These are phyloP conservation scores for Suzukiozyma palmioleophila DNA, from an alignment of 1,139 yeast genomes.

Conservation along the genomic window DNA sequence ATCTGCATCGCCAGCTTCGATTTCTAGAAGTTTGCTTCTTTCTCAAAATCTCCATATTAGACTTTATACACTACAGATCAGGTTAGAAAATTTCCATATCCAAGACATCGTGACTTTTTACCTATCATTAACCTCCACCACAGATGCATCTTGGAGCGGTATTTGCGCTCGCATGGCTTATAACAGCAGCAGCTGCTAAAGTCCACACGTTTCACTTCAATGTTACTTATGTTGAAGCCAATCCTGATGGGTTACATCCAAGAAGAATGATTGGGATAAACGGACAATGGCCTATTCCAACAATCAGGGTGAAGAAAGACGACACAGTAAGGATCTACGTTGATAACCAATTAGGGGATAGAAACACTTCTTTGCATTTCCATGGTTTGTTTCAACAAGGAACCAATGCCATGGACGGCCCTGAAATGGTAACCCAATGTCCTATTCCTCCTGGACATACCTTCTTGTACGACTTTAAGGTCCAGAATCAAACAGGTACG, in stretches of 20 bases:
- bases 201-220: slow-evolving; percentile 71
- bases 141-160: no score
- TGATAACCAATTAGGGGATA: slow-evolving; percentile 62
- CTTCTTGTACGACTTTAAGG: slow-evolving; percentile 75
- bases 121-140: no score
- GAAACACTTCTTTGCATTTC: slow-evolving; percentile 78
- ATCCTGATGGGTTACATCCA: slow-evolving; percentile 70
- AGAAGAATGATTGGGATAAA: slow-evolving; percentile 77
- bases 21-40: no score
- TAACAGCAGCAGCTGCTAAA: slow-evolving; percentile 29
- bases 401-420: slow-evolving; percentile 78
- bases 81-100: no score
- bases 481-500: slow-evolving; percentile 75
- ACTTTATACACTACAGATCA: no score
- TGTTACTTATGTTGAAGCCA: slow-evolving; percentile 63
- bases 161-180: no score
- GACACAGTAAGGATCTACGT: slow-evolving; percentile 70
- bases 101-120: no score
- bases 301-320: slow-evolving; percentile 63
- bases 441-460: slow-evolving; percentile 75
- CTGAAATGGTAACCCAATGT: slow-evolving; percentile 82
- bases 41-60: no score
- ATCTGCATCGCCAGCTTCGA: no score
- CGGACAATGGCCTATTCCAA: slow-evolving; percentile 83
- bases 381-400: slow-evolving; percentile 88